phyloP scores from a whole-genome alignment of 73 alveolate species.

The Durusdinium trenchii region DNA sequence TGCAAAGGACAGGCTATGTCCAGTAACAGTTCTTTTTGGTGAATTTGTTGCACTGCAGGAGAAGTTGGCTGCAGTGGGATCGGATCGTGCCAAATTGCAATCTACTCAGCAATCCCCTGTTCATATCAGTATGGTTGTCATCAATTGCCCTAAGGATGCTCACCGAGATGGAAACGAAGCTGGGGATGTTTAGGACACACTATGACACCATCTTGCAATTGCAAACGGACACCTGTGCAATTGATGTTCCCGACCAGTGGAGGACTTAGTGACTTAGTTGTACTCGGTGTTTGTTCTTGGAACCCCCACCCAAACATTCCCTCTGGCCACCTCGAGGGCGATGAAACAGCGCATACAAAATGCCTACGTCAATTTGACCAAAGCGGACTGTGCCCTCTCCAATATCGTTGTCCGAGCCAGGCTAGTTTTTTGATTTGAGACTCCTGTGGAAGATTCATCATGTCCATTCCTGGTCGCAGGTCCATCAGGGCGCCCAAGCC shows the following conservation, averaged over 20 bases:
- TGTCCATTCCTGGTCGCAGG: neutral
- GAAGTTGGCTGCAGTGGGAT: neutral
- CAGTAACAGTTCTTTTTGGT: neutral
- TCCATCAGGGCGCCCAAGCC: neutral
- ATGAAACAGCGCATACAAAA: neutral
- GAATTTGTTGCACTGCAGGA: neutral
- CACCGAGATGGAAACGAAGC: neutral
- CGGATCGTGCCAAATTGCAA: neutral
- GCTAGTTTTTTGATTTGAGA: neutral
- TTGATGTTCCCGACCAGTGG: neutral
- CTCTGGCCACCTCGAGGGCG: neutral
- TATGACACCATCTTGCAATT: neutral
- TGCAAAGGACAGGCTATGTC: neutral
- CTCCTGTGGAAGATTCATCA: neutral
- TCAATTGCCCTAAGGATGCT: neutral
- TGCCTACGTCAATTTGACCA: neutral
- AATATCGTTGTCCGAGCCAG: neutral
- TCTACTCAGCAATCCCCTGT: neutral
- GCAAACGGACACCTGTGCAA: neutral
- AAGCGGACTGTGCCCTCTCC: neutral
- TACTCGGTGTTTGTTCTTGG: neutral
- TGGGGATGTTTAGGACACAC: neutral
- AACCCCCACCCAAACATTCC: neutral
- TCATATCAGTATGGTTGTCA: neutral
- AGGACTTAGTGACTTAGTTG: neutral